These are phyloP conservation scores for Apostasia ramifera DNA, from an alignment of 106 monocot species.

Conservation along the genomic window DNA sequence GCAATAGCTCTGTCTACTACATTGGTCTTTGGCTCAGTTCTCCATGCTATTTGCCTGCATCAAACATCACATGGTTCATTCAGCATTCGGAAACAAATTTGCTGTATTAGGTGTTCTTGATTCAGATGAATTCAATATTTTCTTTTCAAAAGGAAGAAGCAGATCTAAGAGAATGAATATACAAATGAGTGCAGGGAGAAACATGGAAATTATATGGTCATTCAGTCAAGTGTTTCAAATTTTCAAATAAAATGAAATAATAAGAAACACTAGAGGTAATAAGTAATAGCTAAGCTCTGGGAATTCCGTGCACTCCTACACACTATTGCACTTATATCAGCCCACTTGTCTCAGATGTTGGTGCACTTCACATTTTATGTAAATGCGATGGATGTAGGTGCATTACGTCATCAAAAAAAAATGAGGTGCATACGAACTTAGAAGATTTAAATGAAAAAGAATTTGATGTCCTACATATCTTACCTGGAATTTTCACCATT, in stretches of 20 bases:
- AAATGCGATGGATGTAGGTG: not conserved
- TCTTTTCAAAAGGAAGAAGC: not conserved
- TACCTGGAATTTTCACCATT: constrained; percentile 3
- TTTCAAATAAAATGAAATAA: no score
- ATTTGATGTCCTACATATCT: not conserved
- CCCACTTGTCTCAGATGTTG: not conserved
- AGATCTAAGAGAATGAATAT: not conserved
- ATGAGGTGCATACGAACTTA: not conserved
- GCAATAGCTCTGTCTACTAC: constrained; percentile 4
- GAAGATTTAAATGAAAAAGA: not conserved
- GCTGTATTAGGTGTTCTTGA: not conserved
- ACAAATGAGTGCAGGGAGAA: no score
- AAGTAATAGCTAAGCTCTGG: no score
- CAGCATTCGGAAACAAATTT: no score
- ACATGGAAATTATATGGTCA: no score
- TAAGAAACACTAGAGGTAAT: no score
- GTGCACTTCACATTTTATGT: not conserved
- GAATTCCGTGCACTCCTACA: no score
- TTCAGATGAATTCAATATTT: not conserved
- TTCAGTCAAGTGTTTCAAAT: no score
- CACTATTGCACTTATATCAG: not conserved
- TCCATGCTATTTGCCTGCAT: not conserved
- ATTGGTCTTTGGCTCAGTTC: not conserved
- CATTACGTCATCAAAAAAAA: not conserved
- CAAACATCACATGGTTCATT: not conserved